Evolutionary conservation across 2,329 filamentous ascomycete genomes (phyloP), one percentile per base, ranked within the genome.

Genomic region (Colletotrichum sp.): DNA sequence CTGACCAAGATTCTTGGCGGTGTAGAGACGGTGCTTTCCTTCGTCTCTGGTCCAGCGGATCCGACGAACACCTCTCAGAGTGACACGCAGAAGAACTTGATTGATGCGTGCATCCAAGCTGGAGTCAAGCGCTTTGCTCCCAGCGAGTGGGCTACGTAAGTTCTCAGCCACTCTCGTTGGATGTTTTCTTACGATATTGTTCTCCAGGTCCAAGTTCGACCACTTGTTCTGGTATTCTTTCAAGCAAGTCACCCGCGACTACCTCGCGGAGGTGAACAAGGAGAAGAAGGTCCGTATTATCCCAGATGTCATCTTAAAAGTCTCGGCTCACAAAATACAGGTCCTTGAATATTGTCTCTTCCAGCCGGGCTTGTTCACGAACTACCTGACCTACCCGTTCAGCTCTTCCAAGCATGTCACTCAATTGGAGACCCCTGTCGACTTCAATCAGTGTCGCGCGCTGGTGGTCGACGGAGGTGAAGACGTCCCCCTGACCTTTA

Each of bases 71-170:
- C 81, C n/a, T 81, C 88, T 1, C 91, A 93, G 79, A 76, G 85
- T 48, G 80, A 82, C 16, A 81, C 88, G 0, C 91, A 93, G 79
- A 87, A 85, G 75, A 87, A 87, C 36, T 82, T 94, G 63, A 90
- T 93, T 67, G 90, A 93, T 72, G 92, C 92, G 1, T 87, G 90
- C 8, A 85, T 92, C 52, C 84, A 85, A 4, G 91, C 91, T 2
- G 90, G 91, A 2, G 92, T 94, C 8, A 88, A 89, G 78, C 87
- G 91, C 8, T 93, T 92, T 80, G 87, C 93, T 2, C 91, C 92
- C 3, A 90, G 90, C 43, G 93, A 94, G 78, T 94, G 88, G 77
- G 83, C 80, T 26, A 82, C 82, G 87, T 88, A 74, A 81, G 80
- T 21, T 55, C 5, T 6, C 5, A 18, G 26, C 9, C 13, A 38